Percentiles rank a stretch among this genome's conserved stretches.
phyloP scores from a whole-genome alignment of 257 asterid genomes.

The Solanum microdontum region DNA sequence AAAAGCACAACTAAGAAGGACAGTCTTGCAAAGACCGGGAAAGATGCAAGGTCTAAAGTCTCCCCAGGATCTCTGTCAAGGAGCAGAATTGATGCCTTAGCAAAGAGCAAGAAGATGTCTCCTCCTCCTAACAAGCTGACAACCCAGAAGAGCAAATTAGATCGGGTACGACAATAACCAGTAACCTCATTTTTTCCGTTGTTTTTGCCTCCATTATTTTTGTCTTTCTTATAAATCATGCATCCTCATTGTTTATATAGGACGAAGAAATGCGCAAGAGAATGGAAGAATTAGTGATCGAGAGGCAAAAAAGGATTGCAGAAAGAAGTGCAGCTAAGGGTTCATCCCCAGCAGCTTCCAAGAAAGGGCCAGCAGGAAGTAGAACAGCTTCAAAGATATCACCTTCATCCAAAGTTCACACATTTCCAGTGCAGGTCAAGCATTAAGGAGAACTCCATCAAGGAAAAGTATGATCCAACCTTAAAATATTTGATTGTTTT shows the following conservation, averaged over 20 bases:
- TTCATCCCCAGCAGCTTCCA: slow-evolving; percentile 19
- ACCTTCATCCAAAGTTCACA: slow-evolving; percentile 1
- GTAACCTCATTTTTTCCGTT: not conserved
- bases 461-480: not conserved
- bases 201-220: not conserved
- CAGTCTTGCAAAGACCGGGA: slow-evolving; percentile 17
- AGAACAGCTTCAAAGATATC: slow-evolving; percentile 33
- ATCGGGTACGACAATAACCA: slow-evolving; percentile 32
- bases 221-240: not conserved
- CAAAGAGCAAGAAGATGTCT: slow-evolving; percentile 44
- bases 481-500: not conserved
- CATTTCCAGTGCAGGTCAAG: not conserved
- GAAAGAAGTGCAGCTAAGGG: slow-evolving; percentile 58
- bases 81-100: slow-evolving; percentile 19
- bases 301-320: slow-evolving; percentile 72
- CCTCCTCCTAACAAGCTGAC: slow-evolving; percentile 35
- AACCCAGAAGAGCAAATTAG: slow-evolving; percentile 51
- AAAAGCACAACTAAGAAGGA: slow-evolving; percentile 30
- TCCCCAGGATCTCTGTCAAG: slow-evolving; percentile 24
- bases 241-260: slow-evolving; percentile 15
- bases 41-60: slow-evolving; percentile 20
- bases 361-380: slow-evolving; percentile 37
- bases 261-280: slow-evolving; percentile 73
- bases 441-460: not conserved
- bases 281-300: slow-evolving; percentile 41